These are phyloP conservation scores for Austroboletus novae-zelandiae DNA, from an alignment of 1,284 basidiomycete genomes.

Conservation along the genomic window DNA sequence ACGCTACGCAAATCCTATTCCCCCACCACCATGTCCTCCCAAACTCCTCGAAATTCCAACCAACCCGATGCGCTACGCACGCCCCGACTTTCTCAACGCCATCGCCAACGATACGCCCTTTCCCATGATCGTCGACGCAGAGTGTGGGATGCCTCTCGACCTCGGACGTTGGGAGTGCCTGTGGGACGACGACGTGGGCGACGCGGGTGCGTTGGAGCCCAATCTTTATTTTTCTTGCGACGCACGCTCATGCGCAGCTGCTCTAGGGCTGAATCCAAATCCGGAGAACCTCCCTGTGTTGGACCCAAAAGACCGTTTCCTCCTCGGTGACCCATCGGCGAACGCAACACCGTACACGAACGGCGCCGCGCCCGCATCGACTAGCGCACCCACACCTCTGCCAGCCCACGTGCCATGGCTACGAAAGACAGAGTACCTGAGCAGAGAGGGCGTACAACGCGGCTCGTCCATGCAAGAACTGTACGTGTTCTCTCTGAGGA, in stretches of 20 bases:
- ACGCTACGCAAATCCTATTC: slow-evolving; percentile 89
- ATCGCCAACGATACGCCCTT: slow-evolving; percentile 78
- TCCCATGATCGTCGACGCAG: slow-evolving; percentile 92
- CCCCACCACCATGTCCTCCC: slow-evolving; percentile 91
- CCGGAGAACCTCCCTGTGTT: slow-evolving; percentile 56
- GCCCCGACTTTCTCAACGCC: slow-evolving; percentile 78
- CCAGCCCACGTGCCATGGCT: slow-evolving; percentile 81
- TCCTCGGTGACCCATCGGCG: slow-evolving; percentile 58
- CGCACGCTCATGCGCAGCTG: neutral
- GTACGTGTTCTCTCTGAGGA: slow-evolving; percentile 38
- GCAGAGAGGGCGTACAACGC: slow-evolving; percentile 57
- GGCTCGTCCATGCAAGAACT: slow-evolving; percentile 48
- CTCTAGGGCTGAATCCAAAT: slow-evolving; percentile 66
- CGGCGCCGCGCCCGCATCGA: slow-evolving; percentile 36
- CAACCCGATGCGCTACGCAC: slow-evolving; percentile 80
- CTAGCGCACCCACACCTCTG: slow-evolving; percentile 42
- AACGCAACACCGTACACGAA: slow-evolving; percentile 43
- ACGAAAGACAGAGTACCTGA: slow-evolving; percentile 85
- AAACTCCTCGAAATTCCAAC: slow-evolving; percentile 89
- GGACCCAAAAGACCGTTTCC: slow-evolving; percentile 70
- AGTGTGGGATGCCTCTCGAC: slow-evolving; percentile 93
- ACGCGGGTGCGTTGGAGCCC: slow-evolving; percentile 50
- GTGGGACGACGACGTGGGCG: slow-evolving; percentile 76
- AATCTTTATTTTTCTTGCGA: neutral
- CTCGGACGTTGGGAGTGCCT: slow-evolving; percentile 77